Evolutionary conservation across 257 asterid species (phyloP), one percentile per base, ranked within the genome.

Genomic region (Asclepias syriaca): DNA sequence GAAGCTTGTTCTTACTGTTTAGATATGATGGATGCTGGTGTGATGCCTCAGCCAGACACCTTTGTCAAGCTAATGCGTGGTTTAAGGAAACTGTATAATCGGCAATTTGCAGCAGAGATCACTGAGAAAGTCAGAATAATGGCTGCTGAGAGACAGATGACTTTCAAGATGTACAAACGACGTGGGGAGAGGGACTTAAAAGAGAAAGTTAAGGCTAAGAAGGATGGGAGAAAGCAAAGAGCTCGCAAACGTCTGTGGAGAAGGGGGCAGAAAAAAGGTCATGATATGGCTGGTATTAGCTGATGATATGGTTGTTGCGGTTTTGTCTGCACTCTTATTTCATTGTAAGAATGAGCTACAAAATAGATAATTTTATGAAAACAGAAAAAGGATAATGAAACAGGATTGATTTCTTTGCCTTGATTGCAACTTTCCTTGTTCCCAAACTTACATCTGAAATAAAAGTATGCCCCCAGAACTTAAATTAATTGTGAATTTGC

Each of bases 31-130:
- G 96, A 93, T 73, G 82, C 82, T 74, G 95, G 96, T 49, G 43
- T 89, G 78, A 91, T 93, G 98, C 98, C 98, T 78, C 97, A 93
- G 82, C 98, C 98, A 0, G 97, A 91, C 78, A 93, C 98, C 14
- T 93, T 89, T 81, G 90, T 97, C 2, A 93, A 84, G 86, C 96
- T 91, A 29, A 91, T 93, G 88, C 73, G 79, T 55, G 97, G 97
- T 80, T 66, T 93, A 14, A 85, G 75, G 75, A 91, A 93, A 86
- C 81, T 93, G 77, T 91, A 89, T 74, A 93, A 93, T 58, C 80
- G 97, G 80, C 77, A 85, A 77, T 80, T 93, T 65, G 96, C 96
- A 0, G 98, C 85, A 3, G 98, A 93, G 87, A 93, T 93, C 78
- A 91, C 96, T 1, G 98, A 87, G 79, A 91, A 91, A 75, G 94